Base-by-base conservation (phyloP, 148 eudicot species). In the Simmondsia chinensis region DNA sequence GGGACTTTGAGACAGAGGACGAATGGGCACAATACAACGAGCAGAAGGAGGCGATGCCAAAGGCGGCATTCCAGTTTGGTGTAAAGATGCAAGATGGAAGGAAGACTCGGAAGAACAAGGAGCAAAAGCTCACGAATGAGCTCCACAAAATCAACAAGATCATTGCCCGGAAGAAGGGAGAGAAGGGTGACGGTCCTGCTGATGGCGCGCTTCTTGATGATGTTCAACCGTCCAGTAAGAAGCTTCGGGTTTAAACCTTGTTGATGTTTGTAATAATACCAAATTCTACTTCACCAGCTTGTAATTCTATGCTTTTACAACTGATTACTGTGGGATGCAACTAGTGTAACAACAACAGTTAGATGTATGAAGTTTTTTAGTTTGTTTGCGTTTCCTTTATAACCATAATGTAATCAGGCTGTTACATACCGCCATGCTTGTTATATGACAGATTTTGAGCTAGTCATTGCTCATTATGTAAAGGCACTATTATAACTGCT, bases 11-110 rank as follows among this genome's bases (percentile, higher is more conserved):
- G 66, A 81, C 97, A 6, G 95, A 83, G 34, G 94, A 80, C 48
- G 96, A 88, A 43, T 88, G 96, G 96, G 96, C 96, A 9, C 73
- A 60, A 43, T 87, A 87, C 77, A 82, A 87, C 17, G 96, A 87
- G 56, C 84, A 82, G 54, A 87, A 87, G 63, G 96, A 88, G 63
- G 96, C 96, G 58, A 87, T 87, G 96, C 96, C 96, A 0, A 87
- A 87, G 68, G 93, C 87, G 33, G 96, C 96, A 46, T 86, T 86
- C 79, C 96, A 86, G 71, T 86, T 86, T 51, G 96, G 96, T 1
- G 96, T 87, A 61, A 87, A 87, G 70, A 87, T 87, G 96, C 96
- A 87, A 68, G 94, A 87, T 54, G 94, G 96, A 17, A 63, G 93
- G n/a, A 86, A 82, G 67, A 86, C 93, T 9, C 60, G 83, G 20